These are phyloP conservation scores for Penicillium sp. DNA, from an alignment of 2,329 filamentous ascomycete genomes.

Conservation along the genomic window DNA sequence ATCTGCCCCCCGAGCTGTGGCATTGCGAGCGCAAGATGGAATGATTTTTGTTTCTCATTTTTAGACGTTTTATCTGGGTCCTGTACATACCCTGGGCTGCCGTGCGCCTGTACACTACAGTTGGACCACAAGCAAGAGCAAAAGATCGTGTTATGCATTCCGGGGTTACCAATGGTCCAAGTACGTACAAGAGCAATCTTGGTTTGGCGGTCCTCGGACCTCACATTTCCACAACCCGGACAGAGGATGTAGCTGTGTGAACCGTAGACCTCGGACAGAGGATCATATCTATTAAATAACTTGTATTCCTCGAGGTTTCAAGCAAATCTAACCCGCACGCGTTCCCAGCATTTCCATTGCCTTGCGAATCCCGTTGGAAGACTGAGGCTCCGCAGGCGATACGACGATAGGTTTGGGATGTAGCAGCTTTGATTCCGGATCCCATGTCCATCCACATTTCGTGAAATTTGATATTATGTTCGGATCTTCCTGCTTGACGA, in stretches of 20 bases:
- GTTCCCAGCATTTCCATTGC: slow-evolving; percentile 37
- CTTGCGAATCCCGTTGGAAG: slow-evolving; percentile 33
- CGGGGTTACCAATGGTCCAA: slow-evolving; percentile 23
- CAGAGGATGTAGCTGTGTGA: slow-evolving; percentile 7
- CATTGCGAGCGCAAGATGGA: slow-evolving; percentile 44
- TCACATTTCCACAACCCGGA: not conserved
- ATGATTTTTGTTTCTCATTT: slow-evolving; percentile 38
- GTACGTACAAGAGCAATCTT: slow-evolving; percentile 1
- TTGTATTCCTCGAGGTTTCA: not conserved
- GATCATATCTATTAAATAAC: slow-evolving; percentile 12
- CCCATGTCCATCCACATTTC: slow-evolving; percentile 41
- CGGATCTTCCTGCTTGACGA: slow-evolving; percentile 29
- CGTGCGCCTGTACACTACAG: slow-evolving; percentile 42
- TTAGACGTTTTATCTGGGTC: slow-evolving; percentile 44
- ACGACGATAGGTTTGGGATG: slow-evolving; percentile 33
- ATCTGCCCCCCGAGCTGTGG: slow-evolving; percentile 41
- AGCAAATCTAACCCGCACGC: slow-evolving; percentile 24
- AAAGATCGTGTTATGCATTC: slow-evolving; percentile 38
- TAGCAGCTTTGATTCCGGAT: slow-evolving; percentile 35
- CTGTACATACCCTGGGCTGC: slow-evolving; percentile 46
- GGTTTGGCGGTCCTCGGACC: not conserved
- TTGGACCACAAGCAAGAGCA: slow-evolving; percentile 39
- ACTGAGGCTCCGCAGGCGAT: slow-evolving; percentile 11
- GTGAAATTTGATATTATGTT: slow-evolving; percentile 36
- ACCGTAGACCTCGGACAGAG: not conserved